Conservation (phyloP, 352 stramenopile species). For the Blastocystis sp. region DNA sequence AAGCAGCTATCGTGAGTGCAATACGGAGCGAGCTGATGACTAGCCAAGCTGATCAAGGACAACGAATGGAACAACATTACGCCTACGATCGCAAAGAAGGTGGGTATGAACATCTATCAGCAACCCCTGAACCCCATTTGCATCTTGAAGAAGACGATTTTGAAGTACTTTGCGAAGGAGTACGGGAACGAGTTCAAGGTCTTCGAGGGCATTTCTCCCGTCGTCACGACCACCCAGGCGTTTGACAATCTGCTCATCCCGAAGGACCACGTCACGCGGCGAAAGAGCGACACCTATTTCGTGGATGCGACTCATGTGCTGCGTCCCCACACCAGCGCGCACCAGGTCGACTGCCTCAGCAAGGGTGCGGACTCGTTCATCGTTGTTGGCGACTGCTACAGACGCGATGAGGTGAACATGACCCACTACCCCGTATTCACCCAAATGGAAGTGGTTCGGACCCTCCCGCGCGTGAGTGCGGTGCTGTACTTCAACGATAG, state of each 20-base stretch:
- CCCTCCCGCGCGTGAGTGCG: slow-evolving; percentile 29
- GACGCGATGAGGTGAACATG: slow-evolving; percentile 95
- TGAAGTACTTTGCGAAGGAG: slow-evolving; percentile 16
- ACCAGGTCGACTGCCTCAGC: slow-evolving; percentile 87
- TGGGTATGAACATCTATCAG: slow-evolving; percentile 64
- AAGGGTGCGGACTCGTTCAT: slow-evolving; percentile 85
- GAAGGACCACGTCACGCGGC: slow-evolving; percentile 83
- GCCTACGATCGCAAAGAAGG: slow-evolving; percentile 52
- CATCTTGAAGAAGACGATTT: slow-evolving; percentile 68
- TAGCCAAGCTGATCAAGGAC: slow-evolving; percentile 30
- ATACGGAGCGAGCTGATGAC: background rate
- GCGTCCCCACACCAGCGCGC: slow-evolving; percentile 81
- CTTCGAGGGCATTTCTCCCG: slow-evolving; percentile 82
- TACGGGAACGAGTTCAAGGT: slow-evolving; percentile 72
- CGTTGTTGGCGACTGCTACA: slow-evolving; percentile 90
- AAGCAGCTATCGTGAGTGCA: no score
- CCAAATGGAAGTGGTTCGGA: slow-evolving; percentile 93
- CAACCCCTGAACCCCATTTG: slow-evolving; percentile 42
- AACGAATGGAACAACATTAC: slow-evolving; percentile 68
- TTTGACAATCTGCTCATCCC: slow-evolving; percentile 87
- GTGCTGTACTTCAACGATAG: slow-evolving; percentile 66
- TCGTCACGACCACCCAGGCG: slow-evolving; percentile 83
- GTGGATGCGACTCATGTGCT: slow-evolving; percentile 80
- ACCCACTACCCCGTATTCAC: slow-evolving; percentile 99
- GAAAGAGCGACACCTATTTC: slow-evolving; percentile 85